Evolutionary conservation across 2,329 filamentous ascomycete species (phyloP).

Genomic region (Trichoderma arundinaceum): DNA sequence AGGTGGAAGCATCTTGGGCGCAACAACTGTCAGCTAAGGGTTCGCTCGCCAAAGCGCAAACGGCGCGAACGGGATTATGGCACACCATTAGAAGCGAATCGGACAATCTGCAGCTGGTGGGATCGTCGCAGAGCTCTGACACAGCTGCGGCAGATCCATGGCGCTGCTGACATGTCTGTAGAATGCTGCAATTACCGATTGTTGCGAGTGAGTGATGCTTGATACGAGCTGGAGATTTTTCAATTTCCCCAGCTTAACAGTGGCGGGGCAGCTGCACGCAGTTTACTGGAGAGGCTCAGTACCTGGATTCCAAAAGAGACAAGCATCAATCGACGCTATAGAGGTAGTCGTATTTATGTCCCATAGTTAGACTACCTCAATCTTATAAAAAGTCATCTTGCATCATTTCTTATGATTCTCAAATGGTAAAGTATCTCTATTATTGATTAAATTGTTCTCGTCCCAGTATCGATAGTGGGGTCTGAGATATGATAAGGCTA

Average conservation of each 20-base stretch:
- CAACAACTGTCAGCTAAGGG: background rate
- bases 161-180: slow-evolving; percentile 42
- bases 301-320: background rate
- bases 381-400: background rate
- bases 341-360: too few species aligned
- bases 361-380: background rate
- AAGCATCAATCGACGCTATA: too few species aligned
- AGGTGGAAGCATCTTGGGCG: slow-evolving; percentile 34
- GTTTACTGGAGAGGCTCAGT: too few species aligned
- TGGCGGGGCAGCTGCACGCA: slow-evolving; percentile 14
- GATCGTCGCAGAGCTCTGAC: slow-evolving; percentile 40
- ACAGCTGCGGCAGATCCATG: slow-evolving; percentile 49
- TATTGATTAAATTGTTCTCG: background rate
- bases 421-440: background rate
- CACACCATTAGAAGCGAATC: slow-evolving; percentile 44
- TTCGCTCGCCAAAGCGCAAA: background rate
- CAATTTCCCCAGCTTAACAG: background rate
- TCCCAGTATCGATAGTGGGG: slow-evolving; percentile 18
- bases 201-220: background rate
- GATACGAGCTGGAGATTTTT: slow-evolving; percentile 22
- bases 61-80: background rate
- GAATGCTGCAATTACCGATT: background rate
- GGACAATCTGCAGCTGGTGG: slow-evolving; percentile 39
- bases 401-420: background rate
- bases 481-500: slow-evolving; percentile 10